A percentile compares a stretch with the other conserved stretches of the same genome.
Evolutionary conservation across 1,284 basidiomycete species (phyloP).

Genomic region (Rugosomyces carneus): DNA sequence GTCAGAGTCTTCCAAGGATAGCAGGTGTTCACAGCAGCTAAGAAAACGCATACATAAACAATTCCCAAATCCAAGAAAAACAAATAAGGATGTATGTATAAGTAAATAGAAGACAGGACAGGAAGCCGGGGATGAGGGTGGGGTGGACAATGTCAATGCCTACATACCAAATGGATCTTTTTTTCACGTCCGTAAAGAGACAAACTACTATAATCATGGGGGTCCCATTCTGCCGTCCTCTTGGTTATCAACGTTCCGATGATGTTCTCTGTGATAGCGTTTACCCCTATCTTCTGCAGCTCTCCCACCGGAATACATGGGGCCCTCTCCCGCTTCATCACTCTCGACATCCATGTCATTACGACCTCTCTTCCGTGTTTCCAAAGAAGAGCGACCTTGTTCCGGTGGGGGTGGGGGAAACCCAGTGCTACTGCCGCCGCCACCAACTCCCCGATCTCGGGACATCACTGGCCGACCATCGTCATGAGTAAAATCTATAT

Average conservation of each 20-base stretch:
- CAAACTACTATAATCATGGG: constrained; percentile 17
- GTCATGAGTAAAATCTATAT: constrained; percentile 41
- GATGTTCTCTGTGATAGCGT: constrained; percentile 46
- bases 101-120: constrained; percentile 3
- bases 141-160: constrained; percentile 4
- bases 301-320: constrained; percentile 22
- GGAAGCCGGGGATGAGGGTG: constrained; percentile 6
- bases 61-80: constrained; percentile 11
- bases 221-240: constrained; percentile 39
- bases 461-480: constrained; percentile 33
- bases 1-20: constrained; percentile 15
- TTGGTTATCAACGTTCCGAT: constrained; percentile 34
- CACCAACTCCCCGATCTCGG: constrained; percentile 24
- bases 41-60: constrained; percentile 17
- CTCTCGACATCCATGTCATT: constrained; percentile 59
- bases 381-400: constrained; percentile 25
- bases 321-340: constrained; percentile 34
- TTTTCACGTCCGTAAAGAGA: constrained; percentile 8
- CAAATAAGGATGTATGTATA: constrained; percentile 7
- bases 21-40: constrained; percentile 12
- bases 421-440: constrained; percentile 14
- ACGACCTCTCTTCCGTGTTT: constrained; percentile 49
- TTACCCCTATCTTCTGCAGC: constrained; percentile 47
- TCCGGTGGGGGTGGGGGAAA: constrained; percentile 25
- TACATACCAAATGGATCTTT: constrained; percentile 9